Conservation (phyloP, 169 alveolate species). For the Plasmodium chabaudi region DNA sequence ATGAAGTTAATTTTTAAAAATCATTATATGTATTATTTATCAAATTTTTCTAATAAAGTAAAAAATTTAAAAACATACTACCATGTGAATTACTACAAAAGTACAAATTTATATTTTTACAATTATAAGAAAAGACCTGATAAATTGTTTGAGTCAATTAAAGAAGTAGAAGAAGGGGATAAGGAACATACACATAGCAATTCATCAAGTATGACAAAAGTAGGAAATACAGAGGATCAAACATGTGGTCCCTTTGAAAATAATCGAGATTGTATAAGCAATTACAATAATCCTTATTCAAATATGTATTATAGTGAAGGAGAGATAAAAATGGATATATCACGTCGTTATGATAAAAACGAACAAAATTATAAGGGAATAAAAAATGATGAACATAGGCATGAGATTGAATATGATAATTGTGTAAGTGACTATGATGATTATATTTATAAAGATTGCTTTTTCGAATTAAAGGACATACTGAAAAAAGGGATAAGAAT, state of each 20-base stretch:
- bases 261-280: no score
- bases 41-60: conserved; percentile 19
- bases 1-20: conserved; percentile 16
- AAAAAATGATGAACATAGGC: no score
- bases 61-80: conserved; percentile 45
- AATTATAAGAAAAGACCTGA: conserved; percentile 31
- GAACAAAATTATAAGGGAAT: no score
- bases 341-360: no score
- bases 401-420: conserved; percentile 1
- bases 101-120: conserved; percentile 35
- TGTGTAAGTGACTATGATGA: conserved; percentile 33
- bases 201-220: background rate
- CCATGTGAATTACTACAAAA: conserved; percentile 32
- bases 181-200: no score
- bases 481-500: conserved; percentile 27
- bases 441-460: conserved; percentile 36
- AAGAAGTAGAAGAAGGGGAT: no score
- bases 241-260: background rate
- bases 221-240: background rate
- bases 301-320: no score
- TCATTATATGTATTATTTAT: conserved; percentile 19
- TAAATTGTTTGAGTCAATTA: no score
- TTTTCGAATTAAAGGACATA: conserved; percentile 23
- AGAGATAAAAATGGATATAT: no score
- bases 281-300: no score